Base-by-base conservation (phyloP, 164 flowering plant species). In the Vitis riparia region DNA sequence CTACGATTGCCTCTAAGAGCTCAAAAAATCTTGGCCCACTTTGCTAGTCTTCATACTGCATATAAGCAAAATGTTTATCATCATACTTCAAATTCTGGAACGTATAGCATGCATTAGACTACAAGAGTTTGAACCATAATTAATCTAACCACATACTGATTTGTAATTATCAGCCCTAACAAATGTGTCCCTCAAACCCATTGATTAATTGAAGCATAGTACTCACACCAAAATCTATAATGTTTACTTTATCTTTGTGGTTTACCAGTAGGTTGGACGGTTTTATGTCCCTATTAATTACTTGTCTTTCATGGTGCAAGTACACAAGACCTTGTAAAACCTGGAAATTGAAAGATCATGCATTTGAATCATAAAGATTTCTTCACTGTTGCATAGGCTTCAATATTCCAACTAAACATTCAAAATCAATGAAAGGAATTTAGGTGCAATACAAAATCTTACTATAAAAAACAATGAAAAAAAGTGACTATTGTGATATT, bases 181-280 rank as follows among this genome's bases (percentile, higher is more conserved):
- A 82, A 96, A 96, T 64, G 98, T 96, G 78, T 93, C 92, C 63
- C 97, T 84, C 75, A 89, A 97, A 68, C 97, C 99, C 90, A 89
- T 84, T 30, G 97, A 87, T 16, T 23, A 23, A 23, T 23, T 1
- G 1, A 23, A 95, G 84, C 84, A 84, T 79, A 27, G 97, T 97
- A 85, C 99, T 96, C 32, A 93, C 97, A 50, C 99, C 98, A 82
- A 96, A 96, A 79, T 96, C 99, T 32, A 97, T 89, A 61, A 96
- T 96, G 77, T 93, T 96, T 11, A 93, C 95, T 78, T 96, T 95
- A 55, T 98, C 98, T 79, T 84, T 86, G 63, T 88, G 97, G 80
- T 96, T 96, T 55, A 93, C 97, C 63, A 96, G 83, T 61, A 96
- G 80, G 77, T 96, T 96, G 17, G 99, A 96, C 16, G 99, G 99